Evolutionary conservation across 2,329 filamentous ascomycete genomes (phyloP).

Genomic region (Ascomycota sp.): DNA sequence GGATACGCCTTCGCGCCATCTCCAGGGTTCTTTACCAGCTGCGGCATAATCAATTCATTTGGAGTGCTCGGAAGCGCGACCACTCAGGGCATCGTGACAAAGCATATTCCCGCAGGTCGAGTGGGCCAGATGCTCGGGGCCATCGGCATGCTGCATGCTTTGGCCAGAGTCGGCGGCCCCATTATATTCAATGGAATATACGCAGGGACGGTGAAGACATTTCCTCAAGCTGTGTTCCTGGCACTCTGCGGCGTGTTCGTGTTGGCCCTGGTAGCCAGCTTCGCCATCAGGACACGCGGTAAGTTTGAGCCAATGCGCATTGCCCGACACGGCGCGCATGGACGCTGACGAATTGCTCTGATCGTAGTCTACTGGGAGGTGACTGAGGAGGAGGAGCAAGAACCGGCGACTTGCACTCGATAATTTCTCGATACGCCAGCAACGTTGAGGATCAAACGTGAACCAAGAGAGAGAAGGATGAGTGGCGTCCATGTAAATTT

Average conservation of each 20-base stretch:
- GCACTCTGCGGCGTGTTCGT: conserved; percentile 45
- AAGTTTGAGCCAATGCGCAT: conserved; percentile 15
- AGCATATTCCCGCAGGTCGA: conserved; percentile 64
- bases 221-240: conserved; percentile 66
- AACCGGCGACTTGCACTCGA: conserved; percentile 5
- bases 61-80: conserved; percentile 74
- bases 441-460: conserved; percentile 8
- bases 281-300: conserved; percentile 55
- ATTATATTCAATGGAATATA: conserved; percentile 74
- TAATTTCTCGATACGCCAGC: conserved; percentile 2
- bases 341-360: neutral
- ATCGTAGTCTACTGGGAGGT: conserved; percentile 13
- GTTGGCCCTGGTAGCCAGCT: conserved; percentile 40
- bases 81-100: conserved; percentile 64
- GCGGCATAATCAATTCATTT: conserved; percentile 50
- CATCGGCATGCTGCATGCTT: conserved; percentile 61
- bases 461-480: too few species aligned
- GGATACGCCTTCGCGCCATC: conserved; percentile 49
- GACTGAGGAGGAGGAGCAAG: conserved; percentile 7
- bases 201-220: conserved; percentile 52
- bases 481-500: too few species aligned
- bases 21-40: conserved; percentile 42
- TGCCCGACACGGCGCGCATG: neutral
- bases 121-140: conserved; percentile 79
- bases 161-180: conserved; percentile 59